These are phyloP conservation scores for Anthostomella pinea DNA, from an alignment of 2,329 filamentous ascomycete species.

Conservation along the genomic window DNA sequence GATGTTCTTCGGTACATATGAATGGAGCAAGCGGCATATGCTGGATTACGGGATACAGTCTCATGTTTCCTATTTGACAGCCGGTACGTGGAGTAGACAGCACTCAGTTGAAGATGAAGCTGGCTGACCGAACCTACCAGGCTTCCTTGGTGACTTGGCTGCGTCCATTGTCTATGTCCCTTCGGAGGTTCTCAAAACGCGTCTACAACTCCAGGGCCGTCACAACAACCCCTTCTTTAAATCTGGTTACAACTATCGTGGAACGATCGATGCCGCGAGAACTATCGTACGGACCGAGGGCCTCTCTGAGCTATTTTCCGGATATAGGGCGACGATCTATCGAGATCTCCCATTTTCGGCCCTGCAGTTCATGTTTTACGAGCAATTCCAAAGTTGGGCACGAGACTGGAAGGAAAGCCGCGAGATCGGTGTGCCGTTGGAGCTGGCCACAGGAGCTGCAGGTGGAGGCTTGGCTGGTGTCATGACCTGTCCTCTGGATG, in stretches of 20 bases:
- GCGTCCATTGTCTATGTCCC: conserved; percentile 94
- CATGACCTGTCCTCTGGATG: conserved; percentile 92
- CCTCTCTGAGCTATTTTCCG: conserved; percentile 81
- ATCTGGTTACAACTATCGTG: conserved; percentile 94
- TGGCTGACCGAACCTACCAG: conserved; percentile 45
- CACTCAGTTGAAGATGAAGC: conserved; percentile 4
- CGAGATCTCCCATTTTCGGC: conserved; percentile 95
- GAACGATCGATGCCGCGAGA: conserved; percentile 76
- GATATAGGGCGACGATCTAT: conserved; percentile 95
- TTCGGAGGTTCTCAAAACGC: conserved; percentile 96
- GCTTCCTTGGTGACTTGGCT: conserved; percentile 89
- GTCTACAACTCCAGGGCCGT: conserved; percentile 88
- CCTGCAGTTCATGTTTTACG: conserved; percentile 96
- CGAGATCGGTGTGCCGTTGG: conserved; percentile 81
- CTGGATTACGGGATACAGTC: conserved; percentile 80
- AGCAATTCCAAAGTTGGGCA: conserved; percentile 84
- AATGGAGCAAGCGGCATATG: conserved; percentile 88
- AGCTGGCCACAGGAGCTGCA: conserved; percentile 83
- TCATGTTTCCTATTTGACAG: conserved; percentile 79
- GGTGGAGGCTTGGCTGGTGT: conserved; percentile 92
- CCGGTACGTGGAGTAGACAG: conserved; percentile 62
- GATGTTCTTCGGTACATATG: conserved; percentile 94
- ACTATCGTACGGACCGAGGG: conserved; percentile 86
- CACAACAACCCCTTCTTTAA: conserved; percentile 93
- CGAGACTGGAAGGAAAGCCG: conserved; percentile 73